Evolutionary conservation across 108 stramenopile species (phyloP), one percentile per base, ranked within the genome.

Genomic region (Cyclotella kingstonii): DNA sequence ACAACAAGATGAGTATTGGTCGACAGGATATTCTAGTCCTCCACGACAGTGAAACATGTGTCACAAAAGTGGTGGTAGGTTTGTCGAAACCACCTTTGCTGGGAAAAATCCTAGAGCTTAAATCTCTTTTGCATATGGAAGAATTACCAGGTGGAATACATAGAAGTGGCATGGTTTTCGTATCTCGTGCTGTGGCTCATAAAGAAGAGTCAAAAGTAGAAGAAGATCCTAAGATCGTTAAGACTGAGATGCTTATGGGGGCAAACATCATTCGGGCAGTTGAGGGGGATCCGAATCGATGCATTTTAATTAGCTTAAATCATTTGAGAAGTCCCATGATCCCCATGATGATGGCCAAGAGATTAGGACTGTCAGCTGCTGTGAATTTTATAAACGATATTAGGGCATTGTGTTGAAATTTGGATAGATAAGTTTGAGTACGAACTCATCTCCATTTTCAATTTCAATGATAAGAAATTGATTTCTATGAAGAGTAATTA

Each of bases 1-100:
- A 92, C 77, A 92, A 92, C 76, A 92, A 92, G 63, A 77, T 87
- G 68, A 87, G 87, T 55, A 64, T 85, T 5, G 90, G 90, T 12
- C 61, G 87, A 38, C 67, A 78, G 30, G 90, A 91, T 51, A 66
- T 84, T 18, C 39, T 82, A 17, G 54, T 76, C 6, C 60, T 90
- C 6, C 68, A 84, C 40, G 70, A 85, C 7, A 70, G 61, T 63
- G 60, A 60, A 38, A 76, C 67, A 19, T 59, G 70, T 41, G 46
- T 54, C 1, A 86, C 87, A 14, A 92, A 92, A 55, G 79, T 92
- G 4, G 73, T 83, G 53, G 63, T 58, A 22, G 81, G 79, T 17
- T 56, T 67, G 36, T 63, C 65, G 23, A 85, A 84, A 55, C 84
- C 84, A 49, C 90, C 90, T 15, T 66, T 92, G 75, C 47, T 92